Base-by-base conservation (phyloP, 176 grass and related monocot genomes). In the Cocos nucifera region DNA sequence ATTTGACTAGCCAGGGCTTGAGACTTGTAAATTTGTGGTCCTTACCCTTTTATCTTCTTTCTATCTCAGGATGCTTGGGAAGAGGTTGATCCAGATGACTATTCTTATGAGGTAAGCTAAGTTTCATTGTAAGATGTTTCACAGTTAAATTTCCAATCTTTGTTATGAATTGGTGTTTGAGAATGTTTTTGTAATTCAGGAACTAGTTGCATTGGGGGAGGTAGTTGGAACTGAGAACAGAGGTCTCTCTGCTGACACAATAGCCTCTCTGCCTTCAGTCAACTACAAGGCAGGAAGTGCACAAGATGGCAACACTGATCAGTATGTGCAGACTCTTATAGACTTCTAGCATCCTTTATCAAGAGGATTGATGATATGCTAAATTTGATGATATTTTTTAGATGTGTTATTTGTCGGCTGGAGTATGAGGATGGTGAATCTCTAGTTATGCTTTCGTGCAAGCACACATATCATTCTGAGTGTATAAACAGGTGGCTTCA, bases 401-500 rank as follows among this genome's bases (percentile, higher is more conserved):
- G 93, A 80, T 98, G 93, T 71, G 84, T 92, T 59, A 82, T 98
- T 74, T 98, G 93, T 51, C 87, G 93, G 4, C 78, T 98, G 78
- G 93, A 98, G 67, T 92, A 90, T 57, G 84, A 98, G 75, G 93
- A 98, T 35, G 93, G 78, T 66, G 93, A 98, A 77, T 86, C 81
- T 59, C 82, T 98, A 76, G 68, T 90, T 70, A 65, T 79, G 22
- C 88, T 98, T 61, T 76, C 88, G 28, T 98, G 93, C 84, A 92
- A 92, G 23, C 93, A 98, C 57, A 89, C 73, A 18, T 98, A 98
- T 71, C 88, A 92, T 73, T 67, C 79, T n/a, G 88, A 92, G 57
- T 98, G 94, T 76, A 93, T 98, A 70, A 98, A 88, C 64, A 86
- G 89, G 64, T 98, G 88, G 94, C 85, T 98, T 65, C 81, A 93